Evolutionary conservation across 495 filamentous ascomycete species (phyloP).

Genomic region (Aspergillus coremiiformis): DNA sequence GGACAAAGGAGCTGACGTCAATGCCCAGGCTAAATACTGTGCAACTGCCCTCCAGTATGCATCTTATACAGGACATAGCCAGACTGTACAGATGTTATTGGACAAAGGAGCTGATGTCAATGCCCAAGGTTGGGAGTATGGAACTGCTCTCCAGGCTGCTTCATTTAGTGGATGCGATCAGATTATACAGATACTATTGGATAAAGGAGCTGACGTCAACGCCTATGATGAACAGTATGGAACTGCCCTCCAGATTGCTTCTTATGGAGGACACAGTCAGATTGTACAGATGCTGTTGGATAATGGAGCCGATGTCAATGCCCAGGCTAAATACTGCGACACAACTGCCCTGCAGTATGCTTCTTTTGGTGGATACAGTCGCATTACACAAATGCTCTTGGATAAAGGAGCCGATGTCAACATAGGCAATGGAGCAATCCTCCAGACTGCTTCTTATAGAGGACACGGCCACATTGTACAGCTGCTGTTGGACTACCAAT

Average conservation of each 20-base stretch:
- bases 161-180: constrained; percentile 8
- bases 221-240: constrained; percentile 7
- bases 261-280: constrained; percentile 4
- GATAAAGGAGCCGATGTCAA: constrained; percentile 16
- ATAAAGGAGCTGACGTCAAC: constrained; percentile 8
- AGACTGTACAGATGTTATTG: constrained; percentile 18
- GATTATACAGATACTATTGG: constrained; percentile 13
- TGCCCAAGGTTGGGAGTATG: neutral
- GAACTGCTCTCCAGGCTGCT: neutral
- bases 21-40: constrained; percentile 9
- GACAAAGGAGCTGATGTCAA: constrained; percentile 20
- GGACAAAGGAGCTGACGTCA: constrained; percentile 5
- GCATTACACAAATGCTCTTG: constrained; percentile 14
- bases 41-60: constrained; percentile 11
- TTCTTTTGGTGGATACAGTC: constrained; percentile 5
- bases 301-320: constrained; percentile 19
- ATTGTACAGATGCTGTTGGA: constrained; percentile 21
- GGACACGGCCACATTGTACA: constrained; percentile 9
- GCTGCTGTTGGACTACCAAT: constrained; percentile 14
- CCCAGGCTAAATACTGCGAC: neutral
- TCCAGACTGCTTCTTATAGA: constrained; percentile 9
- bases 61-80: constrained; percentile 1
- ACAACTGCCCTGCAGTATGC: constrained; percentile 17
- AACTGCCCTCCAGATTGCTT: constrained; percentile 10
- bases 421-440: constrained; percentile 13